A percentile compares a stretch with the other conserved stretches of the same genome.
These are phyloP conservation scores for Xerocomellus dryophilus DNA, from an alignment of 768 basidiomycete genomes.

Conservation along the genomic window DNA sequence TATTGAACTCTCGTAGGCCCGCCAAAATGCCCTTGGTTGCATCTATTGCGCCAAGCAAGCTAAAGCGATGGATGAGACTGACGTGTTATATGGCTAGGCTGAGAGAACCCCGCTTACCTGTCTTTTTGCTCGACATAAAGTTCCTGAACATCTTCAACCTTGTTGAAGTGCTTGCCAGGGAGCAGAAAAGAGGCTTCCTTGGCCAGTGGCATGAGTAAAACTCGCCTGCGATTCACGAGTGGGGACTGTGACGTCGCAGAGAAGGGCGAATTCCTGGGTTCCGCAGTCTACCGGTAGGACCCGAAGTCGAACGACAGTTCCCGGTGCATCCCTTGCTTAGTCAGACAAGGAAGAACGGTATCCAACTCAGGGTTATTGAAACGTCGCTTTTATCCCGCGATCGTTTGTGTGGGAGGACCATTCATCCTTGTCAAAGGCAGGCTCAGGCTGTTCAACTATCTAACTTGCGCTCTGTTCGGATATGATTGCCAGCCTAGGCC, in stretches of 20 bases:
- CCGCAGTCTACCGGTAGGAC: conserved; percentile 5
- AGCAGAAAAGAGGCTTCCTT: conserved; percentile 14
- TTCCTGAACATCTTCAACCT: conserved; percentile 71
- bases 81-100: not conserved
- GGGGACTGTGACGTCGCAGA: not conserved
- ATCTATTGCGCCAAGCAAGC: conserved; percentile 72
- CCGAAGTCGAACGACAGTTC: not conserved
- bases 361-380: too few relatives aligned
- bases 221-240: conserved; percentile 2
- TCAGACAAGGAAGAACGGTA: conserved; percentile 4
- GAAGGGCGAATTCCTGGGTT: not conserved
- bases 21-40: conserved; percentile 63
- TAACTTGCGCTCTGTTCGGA: conserved; percentile 1
- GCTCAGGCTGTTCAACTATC: not conserved
- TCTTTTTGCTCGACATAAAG: conserved; percentile 74
- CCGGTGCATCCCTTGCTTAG: conserved; percentile 13
- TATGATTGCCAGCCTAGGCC: not conserved
- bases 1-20: conserved; percentile 78
- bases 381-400: not conserved
- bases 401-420: not conserved
- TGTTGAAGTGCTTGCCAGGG: conserved; percentile 39
- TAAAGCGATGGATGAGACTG: conserved; percentile 2
- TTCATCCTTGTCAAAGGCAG: not conserved
- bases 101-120: conserved; percentile 46
- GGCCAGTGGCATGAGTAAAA: conserved; percentile 14